Percentiles rank a stretch among this genome's conserved stretches.
phyloP scores from a whole-genome alignment of 306 rosid genomes.

The Alnus glutinosa region DNA sequence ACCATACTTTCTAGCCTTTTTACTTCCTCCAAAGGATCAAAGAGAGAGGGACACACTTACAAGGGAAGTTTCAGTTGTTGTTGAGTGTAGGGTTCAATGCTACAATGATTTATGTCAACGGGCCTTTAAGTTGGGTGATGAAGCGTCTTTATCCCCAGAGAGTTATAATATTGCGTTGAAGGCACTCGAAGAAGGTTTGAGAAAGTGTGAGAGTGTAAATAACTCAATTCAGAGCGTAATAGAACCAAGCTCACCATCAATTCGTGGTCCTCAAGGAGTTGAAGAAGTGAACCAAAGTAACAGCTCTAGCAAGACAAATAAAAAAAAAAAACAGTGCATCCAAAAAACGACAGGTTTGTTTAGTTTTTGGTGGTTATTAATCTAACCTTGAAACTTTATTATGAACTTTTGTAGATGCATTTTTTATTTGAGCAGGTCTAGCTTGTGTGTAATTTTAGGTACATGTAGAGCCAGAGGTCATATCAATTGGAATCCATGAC shows the following conservation, averaged over 20 bases:
- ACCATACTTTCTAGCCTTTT: too few relatives aligned
- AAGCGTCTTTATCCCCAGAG: conserved; percentile 53
- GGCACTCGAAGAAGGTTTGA: conserved; percentile 46
- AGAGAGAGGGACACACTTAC: conserved; percentile 25
- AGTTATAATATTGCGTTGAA: conserved; percentile 41
- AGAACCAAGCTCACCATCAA: conserved; percentile 29
- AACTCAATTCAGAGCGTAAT: conserved; percentile 23
- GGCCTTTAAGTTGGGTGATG: conserved; percentile 46
- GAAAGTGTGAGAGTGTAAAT: conserved; percentile 39
- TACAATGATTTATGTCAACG: conserved; percentile 40
- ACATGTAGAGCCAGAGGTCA: conserved; percentile 28
- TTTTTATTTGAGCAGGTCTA: conserved; percentile 9
- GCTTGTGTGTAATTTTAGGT: conserved; percentile 26
- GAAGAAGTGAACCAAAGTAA: conserved; percentile 36
- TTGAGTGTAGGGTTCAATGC: conserved; percentile 32
- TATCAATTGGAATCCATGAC: conserved; percentile 27
- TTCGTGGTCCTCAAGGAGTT: conserved; percentile 25
- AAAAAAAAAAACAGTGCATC: conserved; percentile 30
- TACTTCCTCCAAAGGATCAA: conserved; percentile 23
- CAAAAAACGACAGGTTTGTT: conserved; percentile 36
- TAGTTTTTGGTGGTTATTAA: conserved; percentile 14
- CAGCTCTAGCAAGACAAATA: conserved; percentile 21
- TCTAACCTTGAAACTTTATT: background rate
- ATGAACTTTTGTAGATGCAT: background rate
- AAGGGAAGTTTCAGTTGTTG: conserved; percentile 16